Percentiles rank a stretch among this genome's conserved stretches.
Conservation (phyloP, 148 eudicot genomes). For the Drosera capensis region DNA sequence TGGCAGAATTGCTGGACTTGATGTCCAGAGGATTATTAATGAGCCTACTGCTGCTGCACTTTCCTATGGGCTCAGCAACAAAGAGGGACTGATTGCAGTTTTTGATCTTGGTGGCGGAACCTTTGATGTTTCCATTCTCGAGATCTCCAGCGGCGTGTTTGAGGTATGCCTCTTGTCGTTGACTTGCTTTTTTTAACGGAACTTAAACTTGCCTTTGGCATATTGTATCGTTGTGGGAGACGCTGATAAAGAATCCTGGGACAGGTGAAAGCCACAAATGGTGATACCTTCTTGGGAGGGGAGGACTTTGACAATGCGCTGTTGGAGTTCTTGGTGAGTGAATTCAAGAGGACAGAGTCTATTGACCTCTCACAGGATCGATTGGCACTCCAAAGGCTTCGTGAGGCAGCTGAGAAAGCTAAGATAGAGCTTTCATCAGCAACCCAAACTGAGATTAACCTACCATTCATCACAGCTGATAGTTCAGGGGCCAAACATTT, state of each 20-base stretch:
- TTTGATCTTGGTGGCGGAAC: too few species aligned
- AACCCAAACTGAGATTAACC: too few species aligned
- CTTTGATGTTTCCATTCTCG: constrained; percentile 89
- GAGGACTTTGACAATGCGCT: too few species aligned
- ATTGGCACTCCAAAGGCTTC: constrained; percentile 79
- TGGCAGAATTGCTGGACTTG: too few species aligned
- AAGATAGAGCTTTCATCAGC: constrained; percentile 90
- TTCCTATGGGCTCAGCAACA: constrained; percentile 79
- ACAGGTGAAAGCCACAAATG: constrained; percentile 95
- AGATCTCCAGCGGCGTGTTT: constrained; percentile 86
- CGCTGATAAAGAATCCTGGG: constrained; percentile 1
- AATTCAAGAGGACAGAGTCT: constrained; percentile 64
- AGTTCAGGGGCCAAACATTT: constrained; percentile 84
- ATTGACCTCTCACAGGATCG: constrained; percentile 59
- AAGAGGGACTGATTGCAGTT: constrained; percentile 89
- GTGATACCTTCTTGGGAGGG: constrained; percentile 96
- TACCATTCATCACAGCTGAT: too few species aligned
- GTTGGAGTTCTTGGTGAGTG: constrained; percentile 60
- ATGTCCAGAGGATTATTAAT: too few species aligned
- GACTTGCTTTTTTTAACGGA: too few species aligned
- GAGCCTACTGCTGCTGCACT: constrained; percentile 99
- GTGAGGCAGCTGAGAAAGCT: constrained; percentile 94
- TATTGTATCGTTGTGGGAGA: too few species aligned
- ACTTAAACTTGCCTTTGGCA: too few species aligned
- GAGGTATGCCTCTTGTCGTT: too few species aligned